Evolutionary conservation across 2,329 filamentous ascomycete species (phyloP), one percentile per base, ranked within the genome.

Genomic region (Colletotrichum falcatum): DNA sequence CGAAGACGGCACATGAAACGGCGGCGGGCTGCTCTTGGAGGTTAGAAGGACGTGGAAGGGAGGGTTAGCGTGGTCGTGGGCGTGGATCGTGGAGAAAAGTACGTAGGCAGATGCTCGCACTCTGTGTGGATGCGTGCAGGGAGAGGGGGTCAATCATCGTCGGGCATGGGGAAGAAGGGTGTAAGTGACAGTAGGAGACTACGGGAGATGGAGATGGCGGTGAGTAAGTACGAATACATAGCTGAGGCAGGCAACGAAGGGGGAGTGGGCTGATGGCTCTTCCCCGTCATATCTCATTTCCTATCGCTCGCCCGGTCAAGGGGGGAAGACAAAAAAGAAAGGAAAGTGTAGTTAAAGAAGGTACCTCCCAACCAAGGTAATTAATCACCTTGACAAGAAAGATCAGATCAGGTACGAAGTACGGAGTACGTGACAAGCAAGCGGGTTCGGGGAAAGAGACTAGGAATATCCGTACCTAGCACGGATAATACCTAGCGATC

Each of bases 1-100:
- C n/a, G n/a, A 30, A 23, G 44, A 30, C 11, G 4, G 30, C n/a
- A 61, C 23, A 37, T 37, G 44, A 61, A 61, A 61, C 59, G 11
- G 26, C 5, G 9, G n/a, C 5, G 46, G 30, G 44, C 14, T 48
- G 30, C 5, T 12, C 28, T 39, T 37, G 33, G 46, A 49, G 9
- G 23, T 14, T 51, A 18, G 33, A 16, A 33, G 23, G 16, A 39
- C 20, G n/a, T 26, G 2, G 51, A 11, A 8, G 20, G n/a, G 9
- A 7, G 11, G 30, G 11, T 26, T 33, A 5, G 16, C 18, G 33
- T 46, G 20, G 42, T 46, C 20, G 42, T n/a, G 20, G 20, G 53
- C 33, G 14, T n/a, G 12, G 53, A 23, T 37, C 30, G 3, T 20
- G n/a, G 53, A 55, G 53, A 23, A n/a, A 55, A 23, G 33, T 23